phyloP scores from a whole-genome alignment of 441 rosid genomes.

The Croton laevigatus region DNA sequence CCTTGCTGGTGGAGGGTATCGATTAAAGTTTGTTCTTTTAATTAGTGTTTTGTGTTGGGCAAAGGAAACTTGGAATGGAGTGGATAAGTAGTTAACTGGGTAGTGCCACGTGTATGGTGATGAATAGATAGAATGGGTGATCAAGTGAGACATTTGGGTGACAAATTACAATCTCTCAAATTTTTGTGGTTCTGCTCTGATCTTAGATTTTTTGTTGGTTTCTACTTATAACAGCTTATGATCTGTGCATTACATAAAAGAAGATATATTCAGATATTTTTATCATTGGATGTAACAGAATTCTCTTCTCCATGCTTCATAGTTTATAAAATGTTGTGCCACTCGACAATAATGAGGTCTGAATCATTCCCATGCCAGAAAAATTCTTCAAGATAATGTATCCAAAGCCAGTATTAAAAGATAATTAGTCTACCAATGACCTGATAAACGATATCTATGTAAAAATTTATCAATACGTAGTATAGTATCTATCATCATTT shows the following conservation, averaged over 20 bases:
- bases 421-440: too few species aligned
- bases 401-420: too few species aligned
- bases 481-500: too few species aligned
- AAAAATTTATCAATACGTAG: too few species aligned
- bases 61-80: constrained; percentile 24
- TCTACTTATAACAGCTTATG: constrained; percentile 9
- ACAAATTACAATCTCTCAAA: constrained; percentile 41
- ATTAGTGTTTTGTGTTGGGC: not conserved
- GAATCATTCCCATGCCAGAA: not conserved
- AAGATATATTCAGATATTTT: not conserved
- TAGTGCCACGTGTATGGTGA: constrained; percentile 49
- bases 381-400: not conserved
- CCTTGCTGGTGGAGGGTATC: constrained; percentile 8
- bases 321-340: not conserved
- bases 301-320: constrained; percentile 1
- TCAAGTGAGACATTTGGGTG: constrained; percentile 22
- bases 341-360: not conserved
- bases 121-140: constrained; percentile 36
- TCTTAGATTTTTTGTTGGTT: constrained; percentile 4
- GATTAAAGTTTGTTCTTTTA: not conserved
- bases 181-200: constrained; percentile 49
- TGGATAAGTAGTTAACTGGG: constrained; percentile 50
- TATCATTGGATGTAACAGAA: not conserved
- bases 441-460: too few species aligned
- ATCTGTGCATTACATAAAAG: constrained; percentile 5